Percentiles rank a stretch among this genome's conserved stretches.
These are phyloP conservation scores for Cladosporium sphaerospermum DNA, from an alignment of 2,329 filamentous ascomycete species.

Conservation along the genomic window DNA sequence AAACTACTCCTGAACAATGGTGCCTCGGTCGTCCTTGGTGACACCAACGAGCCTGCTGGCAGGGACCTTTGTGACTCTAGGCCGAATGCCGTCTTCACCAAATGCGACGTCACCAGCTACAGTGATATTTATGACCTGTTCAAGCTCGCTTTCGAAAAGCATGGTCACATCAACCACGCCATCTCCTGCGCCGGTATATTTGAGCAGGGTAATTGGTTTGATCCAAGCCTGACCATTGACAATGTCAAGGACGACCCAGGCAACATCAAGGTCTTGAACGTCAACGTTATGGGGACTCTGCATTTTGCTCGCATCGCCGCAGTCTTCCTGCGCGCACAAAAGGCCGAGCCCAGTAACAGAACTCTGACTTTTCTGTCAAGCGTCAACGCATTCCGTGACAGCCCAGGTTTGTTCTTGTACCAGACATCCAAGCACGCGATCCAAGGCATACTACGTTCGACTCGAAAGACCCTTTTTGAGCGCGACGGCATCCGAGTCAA, in stretches of 20 bases:
- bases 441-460: constrained; percentile 21
- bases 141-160: constrained; percentile 36
- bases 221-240: constrained; percentile 37
- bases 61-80: constrained; percentile 19
- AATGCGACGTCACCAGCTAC: constrained; percentile 41
- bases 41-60: constrained; percentile 31
- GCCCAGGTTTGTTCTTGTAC: constrained; percentile 44
- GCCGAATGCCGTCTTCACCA: constrained; percentile 24
- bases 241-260: constrained; percentile 31
- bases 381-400: constrained; percentile 44
- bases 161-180: constrained; percentile 42
- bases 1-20: constrained; percentile 32
- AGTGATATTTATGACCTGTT: constrained; percentile 41
- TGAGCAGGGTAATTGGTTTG: constrained; percentile 40
- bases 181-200: constrained; percentile 42
- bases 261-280: constrained; percentile 37
- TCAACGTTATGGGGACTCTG: constrained; percentile 43
- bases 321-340: constrained; percentile 43
- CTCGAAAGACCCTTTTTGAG: constrained; percentile 20
- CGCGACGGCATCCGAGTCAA: constrained; percentile 34
- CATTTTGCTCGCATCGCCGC: constrained; percentile 45
- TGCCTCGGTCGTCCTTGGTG: constrained; percentile 39
- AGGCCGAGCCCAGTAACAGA: constrained; percentile 29
- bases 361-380: constrained; percentile 42
- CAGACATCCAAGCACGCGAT: constrained; percentile 23